These are phyloP conservation scores for Biscutella auriculata DNA, from an alignment of 441 rosid genomes.

Conservation along the genomic window DNA sequence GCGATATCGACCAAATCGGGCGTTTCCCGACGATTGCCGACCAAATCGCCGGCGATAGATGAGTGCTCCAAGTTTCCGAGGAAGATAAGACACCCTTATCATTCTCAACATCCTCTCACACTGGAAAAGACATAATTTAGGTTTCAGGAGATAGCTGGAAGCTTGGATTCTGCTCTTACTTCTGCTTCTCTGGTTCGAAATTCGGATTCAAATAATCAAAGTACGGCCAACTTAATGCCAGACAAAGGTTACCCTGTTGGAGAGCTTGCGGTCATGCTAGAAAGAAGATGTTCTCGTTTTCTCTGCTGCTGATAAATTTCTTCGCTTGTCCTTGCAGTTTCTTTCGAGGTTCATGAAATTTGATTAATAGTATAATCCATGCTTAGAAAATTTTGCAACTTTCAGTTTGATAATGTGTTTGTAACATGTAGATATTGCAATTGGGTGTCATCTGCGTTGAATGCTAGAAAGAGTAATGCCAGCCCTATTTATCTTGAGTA, in stretches of 20 bases:
- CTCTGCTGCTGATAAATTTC: constrained; percentile 91
- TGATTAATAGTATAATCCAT: not conserved
- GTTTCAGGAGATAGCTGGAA: constrained; percentile 97
- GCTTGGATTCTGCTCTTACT: constrained; percentile 67
- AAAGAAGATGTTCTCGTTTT: constrained; percentile 79
- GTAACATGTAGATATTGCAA: constrained; percentile 47
- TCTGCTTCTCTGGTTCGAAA: constrained; percentile 46
- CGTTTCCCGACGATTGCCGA: too few relatives aligned
- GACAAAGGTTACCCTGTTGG: constrained; percentile 75
- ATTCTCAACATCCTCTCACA: too few relatives aligned
- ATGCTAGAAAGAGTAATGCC: constrained; percentile 42
- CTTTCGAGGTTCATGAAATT: constrained; percentile 55
- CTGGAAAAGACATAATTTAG: constrained; percentile 26
- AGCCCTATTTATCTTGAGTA: too few relatives aligned
- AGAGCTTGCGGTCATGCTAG: constrained; percentile 85
- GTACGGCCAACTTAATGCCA: constrained; percentile 33
- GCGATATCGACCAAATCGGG: too few relatives aligned
- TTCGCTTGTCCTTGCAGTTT: constrained; percentile 90
- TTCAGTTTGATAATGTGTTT: constrained; percentile 2
- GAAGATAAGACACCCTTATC: too few relatives aligned
- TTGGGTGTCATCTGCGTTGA: constrained; percentile 82
- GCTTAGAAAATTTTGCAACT: not conserved
- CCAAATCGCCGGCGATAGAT: too few relatives aligned
- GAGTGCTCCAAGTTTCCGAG: too few relatives aligned
- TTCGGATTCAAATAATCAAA: constrained; percentile 41